Evolutionary conservation across 1,139 yeast genomes (phyloP), one percentile per base, ranked within the genome.

Genomic region (Candida sanyaensis): DNA sequence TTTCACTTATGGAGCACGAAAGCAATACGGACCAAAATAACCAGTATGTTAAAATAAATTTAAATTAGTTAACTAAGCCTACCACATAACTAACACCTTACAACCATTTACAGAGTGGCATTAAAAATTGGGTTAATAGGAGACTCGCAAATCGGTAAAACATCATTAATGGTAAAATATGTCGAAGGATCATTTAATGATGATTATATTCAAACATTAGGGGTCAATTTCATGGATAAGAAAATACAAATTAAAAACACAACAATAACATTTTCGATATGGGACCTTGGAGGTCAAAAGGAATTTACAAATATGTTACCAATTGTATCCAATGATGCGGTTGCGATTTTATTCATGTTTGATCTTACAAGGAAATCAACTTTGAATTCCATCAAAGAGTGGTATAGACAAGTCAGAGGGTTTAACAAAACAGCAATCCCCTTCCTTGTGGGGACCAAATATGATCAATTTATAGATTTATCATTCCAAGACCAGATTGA

Each of bases 271-370:
- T 93, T 93, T 62, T 86, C 96, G 29, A 86, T 93, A 37, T 93
- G 97, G 96, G 99, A 93, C 67, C 73, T 93, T 21, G 99, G 99
- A 28, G 99, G 99, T 0, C 97, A 92, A 59, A 81, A 91, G 50
- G 99, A 95, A 65, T 93, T 92, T 66, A 91, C 92, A 50, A 93
- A 93, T 65, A 93, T 93, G 99, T 73, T 95, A 44, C 97, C 98
- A 24, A 72, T 93, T 50, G 97, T 95, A 8, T 88, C 96, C 11
- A 86, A 88, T 55, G 97, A 93, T 54, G 96, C 99, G 1, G 96
- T 92, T 9, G 97, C 97, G 2, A 83, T 93, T 32, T 76, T 95
- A 46, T 92, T 92, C 62, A 84, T 90, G 86, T 93, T 95, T 72
- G 99, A 93, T 68, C 73, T 93, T 51, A 88, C 97, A 2, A 77